Base-by-base conservation (phyloP, 2,329 filamentous ascomycete species). In the Sporothrix variecibatus region DNA sequence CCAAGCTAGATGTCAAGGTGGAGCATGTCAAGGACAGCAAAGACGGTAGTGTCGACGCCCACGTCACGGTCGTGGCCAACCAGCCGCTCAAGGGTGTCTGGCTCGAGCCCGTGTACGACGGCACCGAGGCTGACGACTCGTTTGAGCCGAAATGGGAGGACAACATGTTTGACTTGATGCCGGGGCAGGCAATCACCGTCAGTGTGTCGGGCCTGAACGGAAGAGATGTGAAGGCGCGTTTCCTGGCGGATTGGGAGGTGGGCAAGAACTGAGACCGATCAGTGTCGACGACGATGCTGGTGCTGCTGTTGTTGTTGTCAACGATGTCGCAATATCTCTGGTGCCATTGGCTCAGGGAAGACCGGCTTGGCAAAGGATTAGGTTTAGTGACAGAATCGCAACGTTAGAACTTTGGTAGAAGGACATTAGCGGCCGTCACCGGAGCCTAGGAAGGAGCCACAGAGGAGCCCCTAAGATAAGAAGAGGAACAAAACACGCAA, bases 1-100 rank as follows among this genome's bases (percentile, higher is more conserved):
- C 46, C 11, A 53, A 4, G 28, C 26, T 46, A n/a, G 79, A 78
- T 0, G 84, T 92, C 0, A 82, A 84, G 26, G 40, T 68, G 12
- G 15, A 28, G 40, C 64, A 31, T 31, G 40, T 20, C 40, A 31
- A 49, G 4, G 65, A n/a, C 23, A 15, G 8, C 1, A 31, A 51
- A 23, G 65, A 34, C 15, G 60, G 34, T 6, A 15, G 8, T 1
- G 11, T 43, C 15, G 71, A 58, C 38, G 70, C 34, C 15, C 38
- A 49, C 6, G 38, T 71, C 51, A 71, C 53, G 8, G 38, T 71
- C 28, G 43, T 20, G 2, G 6, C 69, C 38, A 71, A 60, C 69
- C 69, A 71, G 51, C 34, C 69, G 12, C 20, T 60, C 12, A 71
- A 71, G 69, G 69, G 53, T 34, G 69, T 71, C 69, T 71, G 69